Evolutionary conservation across 129 eudicot species (phyloP).

Genomic region (Pulicaria dysenterica): DNA sequence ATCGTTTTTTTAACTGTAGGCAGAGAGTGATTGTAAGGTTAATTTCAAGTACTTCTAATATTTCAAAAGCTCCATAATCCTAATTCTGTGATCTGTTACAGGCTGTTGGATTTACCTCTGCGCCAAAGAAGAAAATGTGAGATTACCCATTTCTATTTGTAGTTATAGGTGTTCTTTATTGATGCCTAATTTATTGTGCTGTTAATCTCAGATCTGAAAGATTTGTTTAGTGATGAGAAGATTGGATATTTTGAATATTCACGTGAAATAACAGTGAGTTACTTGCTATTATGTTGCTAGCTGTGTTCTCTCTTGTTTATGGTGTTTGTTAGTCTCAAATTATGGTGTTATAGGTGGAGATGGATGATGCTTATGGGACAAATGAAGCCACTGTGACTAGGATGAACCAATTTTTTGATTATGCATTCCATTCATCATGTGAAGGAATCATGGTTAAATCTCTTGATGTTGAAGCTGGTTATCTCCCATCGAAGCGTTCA

Average conservation of each 20-base stretch:
- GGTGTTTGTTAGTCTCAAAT: conserved; percentile 15
- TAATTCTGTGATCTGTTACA: conserved; percentile 36
- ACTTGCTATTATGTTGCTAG: neutral
- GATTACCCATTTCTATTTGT: conserved; percentile 23
- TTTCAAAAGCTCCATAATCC: neutral
- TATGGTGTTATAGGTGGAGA: conserved; percentile 62
- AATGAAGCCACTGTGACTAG: conserved; percentile 62
- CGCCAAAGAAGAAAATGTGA: conserved; percentile 81
- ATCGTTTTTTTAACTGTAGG: neutral
- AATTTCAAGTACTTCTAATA: neutral
- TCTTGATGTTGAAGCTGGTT: conserved; percentile 91
- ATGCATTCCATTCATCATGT: conserved; percentile 79
- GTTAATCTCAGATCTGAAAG: conserved; percentile 56
- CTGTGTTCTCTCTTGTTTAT: neutral
- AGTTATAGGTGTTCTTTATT: conserved; percentile 16
- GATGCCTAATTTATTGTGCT: conserved; percentile 19
- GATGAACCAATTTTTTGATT: conserved; percentile 72
- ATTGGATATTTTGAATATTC: conserved; percentile 81
- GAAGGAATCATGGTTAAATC: conserved; percentile 98
- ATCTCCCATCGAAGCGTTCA: conserved; percentile 89
- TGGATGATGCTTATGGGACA: conserved; percentile 61
- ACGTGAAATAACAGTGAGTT: conserved; percentile 68
- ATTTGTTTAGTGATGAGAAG: conserved; percentile 65
- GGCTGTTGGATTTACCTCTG: conserved; percentile 78
- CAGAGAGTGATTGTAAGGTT: neutral